These are phyloP conservation scores for Epichloe sylvatica DNA, from an alignment of 2,329 filamentous ascomycete genomes.

Conservation along the genomic window DNA sequence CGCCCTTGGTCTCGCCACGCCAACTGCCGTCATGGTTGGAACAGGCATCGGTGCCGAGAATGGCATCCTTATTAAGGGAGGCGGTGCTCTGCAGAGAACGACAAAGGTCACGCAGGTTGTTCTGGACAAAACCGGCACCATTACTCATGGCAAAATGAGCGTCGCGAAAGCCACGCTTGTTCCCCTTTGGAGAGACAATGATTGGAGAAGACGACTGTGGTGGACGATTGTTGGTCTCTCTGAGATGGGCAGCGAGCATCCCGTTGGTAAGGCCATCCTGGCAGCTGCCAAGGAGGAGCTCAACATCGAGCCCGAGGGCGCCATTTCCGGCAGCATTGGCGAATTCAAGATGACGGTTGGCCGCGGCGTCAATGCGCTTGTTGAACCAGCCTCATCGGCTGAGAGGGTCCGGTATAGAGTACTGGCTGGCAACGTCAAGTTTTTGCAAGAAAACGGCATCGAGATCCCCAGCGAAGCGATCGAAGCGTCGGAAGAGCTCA, in stretches of 20 bases:
- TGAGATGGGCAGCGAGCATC: conserved; percentile 91
- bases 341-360: conserved; percentile 77
- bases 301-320: conserved; percentile 54
- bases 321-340: conserved; percentile 69
- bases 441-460: conserved; percentile 58
- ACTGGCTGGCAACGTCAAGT: conserved; percentile 70
- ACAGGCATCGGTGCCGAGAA: conserved; percentile 94
- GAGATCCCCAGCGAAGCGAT: conserved; percentile 49
- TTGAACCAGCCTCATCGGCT: conserved; percentile 60
- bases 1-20: conserved; percentile 86
- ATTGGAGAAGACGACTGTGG: conserved; percentile 64
- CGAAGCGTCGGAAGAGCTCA: conserved; percentile 46
- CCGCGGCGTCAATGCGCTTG: conserved; percentile 66
- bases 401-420: conserved; percentile 61
- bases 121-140: conserved; percentile 88
- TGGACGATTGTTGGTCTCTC: conserved; percentile 94
- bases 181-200: conserved; percentile 53
- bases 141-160: conserved; percentile 91
- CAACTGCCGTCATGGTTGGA: conserved; percentile 96
- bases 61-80: conserved; percentile 95
- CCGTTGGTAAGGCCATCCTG: conserved; percentile 81
- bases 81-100: conserved; percentile 76
- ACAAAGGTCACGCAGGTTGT: conserved; percentile 85
- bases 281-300: conserved; percentile 62
- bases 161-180: conserved; percentile 60